phyloP scores from a whole-genome alignment of 2,329 filamentous ascomycete genomes.

The Phyllachora maydis region DNA sequence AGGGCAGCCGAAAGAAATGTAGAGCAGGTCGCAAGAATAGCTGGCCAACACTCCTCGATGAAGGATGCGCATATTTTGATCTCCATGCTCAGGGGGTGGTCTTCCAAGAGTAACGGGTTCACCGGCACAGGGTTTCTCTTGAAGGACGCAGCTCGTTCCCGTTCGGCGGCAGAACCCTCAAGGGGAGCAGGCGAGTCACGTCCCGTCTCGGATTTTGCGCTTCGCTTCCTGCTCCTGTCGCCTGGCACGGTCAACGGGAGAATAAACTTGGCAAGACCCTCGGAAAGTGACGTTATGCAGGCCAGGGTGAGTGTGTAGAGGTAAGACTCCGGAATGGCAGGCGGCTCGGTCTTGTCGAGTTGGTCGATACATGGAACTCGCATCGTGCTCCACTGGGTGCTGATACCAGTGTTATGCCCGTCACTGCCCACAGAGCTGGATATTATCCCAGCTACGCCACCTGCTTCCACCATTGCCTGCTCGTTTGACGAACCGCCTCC shows the following conservation, averaged over 20 bases:
- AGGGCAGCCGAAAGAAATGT: slow-evolving; percentile 85
- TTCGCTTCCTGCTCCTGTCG: slow-evolving; percentile 37
- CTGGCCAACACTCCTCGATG: slow-evolving; percentile 87
- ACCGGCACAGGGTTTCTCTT: slow-evolving; percentile 60
- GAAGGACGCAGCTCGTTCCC: slow-evolving; percentile 43
- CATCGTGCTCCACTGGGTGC: slow-evolving; percentile 75
- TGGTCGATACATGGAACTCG: slow-evolving; percentile 82
- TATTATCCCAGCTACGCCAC: slow-evolving; percentile 74
- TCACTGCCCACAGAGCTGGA: slow-evolving; percentile 46
- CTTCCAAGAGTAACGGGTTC: slow-evolving; percentile 60
- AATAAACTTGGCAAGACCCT: slow-evolving; percentile 83
- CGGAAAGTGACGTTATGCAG: slow-evolving; percentile 77
- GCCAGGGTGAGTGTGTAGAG: slow-evolving; percentile 75
- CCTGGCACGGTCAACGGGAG: slow-evolving; percentile 70
- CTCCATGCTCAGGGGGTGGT: slow-evolving; percentile 49
- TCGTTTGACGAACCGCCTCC: slow-evolving; percentile 43
- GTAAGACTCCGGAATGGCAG: slow-evolving; percentile 74
- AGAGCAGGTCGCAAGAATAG: slow-evolving; percentile 81
- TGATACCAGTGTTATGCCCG: slow-evolving; percentile 57
- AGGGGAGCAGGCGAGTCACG: slow-evolving; percentile 1
- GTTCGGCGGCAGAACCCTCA: slow-evolving; percentile 5
- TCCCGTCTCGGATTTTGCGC: slow-evolving; percentile 20
- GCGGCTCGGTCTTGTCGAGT: slow-evolving; percentile 77
- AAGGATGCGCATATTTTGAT: slow-evolving; percentile 63
- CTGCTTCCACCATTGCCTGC: slow-evolving; percentile 75